Conservation (phyloP, 805 yeast species). For the Ogataea polymorpha region DNA sequence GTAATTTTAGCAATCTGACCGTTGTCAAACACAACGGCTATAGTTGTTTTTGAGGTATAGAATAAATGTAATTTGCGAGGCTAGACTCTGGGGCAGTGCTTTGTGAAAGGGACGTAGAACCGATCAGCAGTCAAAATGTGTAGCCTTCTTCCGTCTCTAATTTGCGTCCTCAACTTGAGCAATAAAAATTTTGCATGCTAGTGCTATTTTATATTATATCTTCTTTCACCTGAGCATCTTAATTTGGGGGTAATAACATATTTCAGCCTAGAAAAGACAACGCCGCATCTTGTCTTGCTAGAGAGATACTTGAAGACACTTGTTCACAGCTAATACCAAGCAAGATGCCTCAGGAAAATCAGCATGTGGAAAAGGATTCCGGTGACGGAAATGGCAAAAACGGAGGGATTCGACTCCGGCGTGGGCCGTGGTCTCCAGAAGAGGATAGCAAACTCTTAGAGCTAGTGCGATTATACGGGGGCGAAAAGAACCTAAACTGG, state of each 20-base stretch:
- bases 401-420: slow-evolving; percentile 32
- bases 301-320: no score
- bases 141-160: no score
- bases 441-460: slow-evolving; percentile 75
- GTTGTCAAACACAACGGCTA: slow-evolving; percentile 1
- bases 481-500: slow-evolving; percentile 66
- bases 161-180: not conserved
- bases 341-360: not conserved
- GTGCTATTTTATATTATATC: not conserved
- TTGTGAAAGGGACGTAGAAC: no score
- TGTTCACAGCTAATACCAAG: not conserved
- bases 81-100: not conserved
- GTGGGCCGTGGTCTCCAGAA: slow-evolving; percentile 90
- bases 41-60: not conserved
- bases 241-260: not conserved
- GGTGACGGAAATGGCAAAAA: slow-evolving; percentile 2
- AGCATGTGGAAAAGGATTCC: not conserved
- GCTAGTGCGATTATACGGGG: slow-evolving; percentile 67
- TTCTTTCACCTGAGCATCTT: not conserved
- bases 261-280: not conserved
- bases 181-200: slow-evolving; percentile 6
- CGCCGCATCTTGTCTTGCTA: no score
- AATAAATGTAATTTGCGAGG: not conserved
- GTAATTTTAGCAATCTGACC: slow-evolving; percentile 7
- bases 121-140: no score